These are phyloP conservation scores for Penicillium flavigenum DNA, from an alignment of 495 filamentous ascomycete species.

Conservation along the genomic window DNA sequence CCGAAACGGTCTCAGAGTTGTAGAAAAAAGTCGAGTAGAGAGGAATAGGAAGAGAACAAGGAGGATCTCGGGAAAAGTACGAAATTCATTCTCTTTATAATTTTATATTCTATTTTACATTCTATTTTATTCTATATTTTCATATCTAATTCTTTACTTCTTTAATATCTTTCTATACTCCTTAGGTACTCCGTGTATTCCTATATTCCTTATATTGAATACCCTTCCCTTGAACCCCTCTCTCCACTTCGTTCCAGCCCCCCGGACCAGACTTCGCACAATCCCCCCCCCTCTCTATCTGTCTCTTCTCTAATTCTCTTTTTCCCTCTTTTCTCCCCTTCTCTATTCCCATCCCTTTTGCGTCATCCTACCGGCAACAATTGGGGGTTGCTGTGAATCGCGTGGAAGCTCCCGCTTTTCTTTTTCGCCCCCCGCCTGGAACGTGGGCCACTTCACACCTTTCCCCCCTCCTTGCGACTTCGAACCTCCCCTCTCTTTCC, in stretches of 20 bases:
- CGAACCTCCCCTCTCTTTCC: slow-evolving; percentile 9
- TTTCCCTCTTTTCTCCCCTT: slow-evolving; percentile 5
- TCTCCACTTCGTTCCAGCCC: slow-evolving; percentile 33
- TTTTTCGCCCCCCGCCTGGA: slow-evolving; percentile 17
- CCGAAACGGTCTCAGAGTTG: slow-evolving; percentile 6
- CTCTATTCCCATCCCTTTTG: slow-evolving; percentile 10
- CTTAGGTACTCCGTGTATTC: not conserved
- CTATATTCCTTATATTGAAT: not conserved
- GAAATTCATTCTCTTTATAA: not conserved
- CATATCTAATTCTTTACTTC: too few relatives aligned
- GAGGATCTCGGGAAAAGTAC: not conserved
- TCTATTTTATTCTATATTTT: not conserved
- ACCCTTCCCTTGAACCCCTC: slow-evolving; percentile 5
- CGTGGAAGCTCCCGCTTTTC: slow-evolving; percentile 9
- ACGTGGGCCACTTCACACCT: slow-evolving; percentile 14
- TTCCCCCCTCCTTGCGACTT: slow-evolving; percentile 5
- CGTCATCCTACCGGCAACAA: slow-evolving; percentile 14
- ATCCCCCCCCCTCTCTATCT: not conserved
- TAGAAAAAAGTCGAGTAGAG: not conserved
- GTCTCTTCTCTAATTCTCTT: slow-evolving; percentile 16
- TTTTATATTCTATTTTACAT: too few relatives aligned
- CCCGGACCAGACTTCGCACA: slow-evolving; percentile 20
- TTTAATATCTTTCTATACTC: not conserved
- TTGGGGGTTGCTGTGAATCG: slow-evolving; percentile 13
- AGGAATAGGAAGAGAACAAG: not conserved